phyloP scores from a whole-genome alignment of 306 rosid genomes.

The Argentina anserina region DNA sequence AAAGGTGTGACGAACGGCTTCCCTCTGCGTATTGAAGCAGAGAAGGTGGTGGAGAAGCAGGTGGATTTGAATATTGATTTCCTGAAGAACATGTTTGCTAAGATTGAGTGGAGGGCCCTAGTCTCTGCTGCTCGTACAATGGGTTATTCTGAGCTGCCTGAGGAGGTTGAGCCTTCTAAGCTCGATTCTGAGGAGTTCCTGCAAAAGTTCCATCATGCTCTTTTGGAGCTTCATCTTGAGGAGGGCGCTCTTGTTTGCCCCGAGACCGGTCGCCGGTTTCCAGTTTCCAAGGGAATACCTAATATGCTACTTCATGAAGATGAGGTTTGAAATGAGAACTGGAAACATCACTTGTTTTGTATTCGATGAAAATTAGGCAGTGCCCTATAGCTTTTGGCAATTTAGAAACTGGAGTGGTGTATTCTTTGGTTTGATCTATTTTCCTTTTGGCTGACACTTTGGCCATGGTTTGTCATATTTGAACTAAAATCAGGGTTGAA shows the following conservation, averaged over 20 bases:
- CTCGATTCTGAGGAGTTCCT: conserved; percentile 75
- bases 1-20: conserved; percentile 80
- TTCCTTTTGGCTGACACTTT: background rate
- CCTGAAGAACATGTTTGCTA: conserved; percentile 64
- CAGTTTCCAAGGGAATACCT: conserved; percentile 77
- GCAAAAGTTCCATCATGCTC: conserved; percentile 76
- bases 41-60: conserved; percentile 59
- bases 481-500: background rate
- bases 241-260: conserved; percentile 89
- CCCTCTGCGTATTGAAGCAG: conserved; percentile 70
- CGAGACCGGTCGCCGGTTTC: conserved; percentile 70
- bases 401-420: background rate
- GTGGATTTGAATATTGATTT: conserved; percentile 65
- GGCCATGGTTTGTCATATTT: background rate
- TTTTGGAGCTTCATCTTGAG: conserved; percentile 86
- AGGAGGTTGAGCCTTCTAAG: conserved; percentile 59
- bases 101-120: conserved; percentile 80
- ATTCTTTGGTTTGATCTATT: background rate
- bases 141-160: conserved; percentile 78
- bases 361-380: background rate
- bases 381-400: background rate
- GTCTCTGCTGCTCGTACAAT: conserved; percentile 50
- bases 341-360: background rate
- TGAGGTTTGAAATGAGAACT: conserved; percentile 54
- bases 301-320: conserved; percentile 94